Evolutionary conservation across 2,329 filamentous ascomycete genomes (phyloP).

Genomic region (Aureobasidium zeae): DNA sequence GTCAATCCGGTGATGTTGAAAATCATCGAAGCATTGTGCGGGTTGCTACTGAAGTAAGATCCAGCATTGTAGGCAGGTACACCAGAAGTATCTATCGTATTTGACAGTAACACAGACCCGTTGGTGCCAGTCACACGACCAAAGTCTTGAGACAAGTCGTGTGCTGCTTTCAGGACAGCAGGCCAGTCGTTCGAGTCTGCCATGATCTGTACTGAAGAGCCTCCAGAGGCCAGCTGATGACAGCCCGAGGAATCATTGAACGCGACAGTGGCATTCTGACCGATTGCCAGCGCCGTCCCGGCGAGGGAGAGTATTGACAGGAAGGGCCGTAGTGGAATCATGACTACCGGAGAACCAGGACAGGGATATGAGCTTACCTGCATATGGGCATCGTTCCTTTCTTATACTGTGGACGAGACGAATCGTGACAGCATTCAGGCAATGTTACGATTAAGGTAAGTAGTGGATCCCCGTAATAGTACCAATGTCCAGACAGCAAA

Average conservation of each 20-base stretch:
- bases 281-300: conserved; percentile 31
- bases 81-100: conserved; percentile 27
- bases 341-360: no score
- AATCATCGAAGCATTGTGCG: conserved; percentile 33
- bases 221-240: conserved; percentile 19
- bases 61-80: conserved; percentile 10
- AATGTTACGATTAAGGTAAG: conserved; percentile 2
- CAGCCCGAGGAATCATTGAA: conserved; percentile 33
- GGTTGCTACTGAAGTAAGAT: conserved; percentile 32
- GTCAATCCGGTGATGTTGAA: conserved; percentile 35
- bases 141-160: conserved; percentile 60
- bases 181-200: conserved; percentile 54
- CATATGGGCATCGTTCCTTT: no score
- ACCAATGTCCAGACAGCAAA: no score
- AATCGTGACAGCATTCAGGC: conserved; percentile 5
- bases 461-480: no score
- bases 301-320: conserved; percentile 8
- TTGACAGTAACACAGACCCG: conserved; percentile 44
- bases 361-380: no score
- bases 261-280: conserved; percentile 42
- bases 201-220: conserved; percentile 41
- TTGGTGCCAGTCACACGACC: conserved; percentile 60
- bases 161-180: conserved; percentile 58
- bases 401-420: neutral
- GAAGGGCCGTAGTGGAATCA: conserved; percentile 7